Evolutionary conservation across 495 filamentous ascomycete genomes (phyloP).

Genomic region (Pseudevernia furfuracea): DNA sequence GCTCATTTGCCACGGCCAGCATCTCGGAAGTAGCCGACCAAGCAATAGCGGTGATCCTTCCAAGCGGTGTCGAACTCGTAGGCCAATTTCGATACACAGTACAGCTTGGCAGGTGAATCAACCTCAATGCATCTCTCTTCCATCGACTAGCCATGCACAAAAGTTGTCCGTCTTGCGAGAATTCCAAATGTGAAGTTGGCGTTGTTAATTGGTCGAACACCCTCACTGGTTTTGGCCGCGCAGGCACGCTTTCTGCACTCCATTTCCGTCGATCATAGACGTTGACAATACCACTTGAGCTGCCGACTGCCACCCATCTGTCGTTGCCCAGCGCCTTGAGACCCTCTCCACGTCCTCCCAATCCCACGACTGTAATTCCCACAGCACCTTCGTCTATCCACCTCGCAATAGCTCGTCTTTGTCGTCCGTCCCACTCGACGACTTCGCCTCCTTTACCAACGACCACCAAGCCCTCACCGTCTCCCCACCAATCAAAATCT

Average conservation of each 20-base stretch:
- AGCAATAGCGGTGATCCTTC: constrained; percentile 71
- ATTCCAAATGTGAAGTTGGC: constrained; percentile 63
- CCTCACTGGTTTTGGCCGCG: constrained; percentile 60
- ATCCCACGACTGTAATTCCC: constrained; percentile 69
- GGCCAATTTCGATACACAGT: constrained; percentile 97
- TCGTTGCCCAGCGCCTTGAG: constrained; percentile 61
- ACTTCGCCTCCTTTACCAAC: constrained; percentile 80
- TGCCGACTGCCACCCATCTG: constrained; percentile 81
- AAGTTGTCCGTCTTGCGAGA: constrained; percentile 83
- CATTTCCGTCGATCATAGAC: constrained; percentile 75
- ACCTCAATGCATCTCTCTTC: constrained; percentile 78
- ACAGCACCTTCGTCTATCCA: constrained; percentile 91
- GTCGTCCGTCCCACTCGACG: constrained; percentile 74
- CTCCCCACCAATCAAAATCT: constrained; percentile 85
- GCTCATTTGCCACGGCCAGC: constrained; percentile 78
- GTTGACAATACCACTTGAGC: constrained; percentile 78
- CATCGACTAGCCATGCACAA: constrained; percentile 73
- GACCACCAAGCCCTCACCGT: constrained; percentile 69
- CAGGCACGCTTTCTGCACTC: constrained; percentile 44
- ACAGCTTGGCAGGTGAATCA: constrained; percentile 86
- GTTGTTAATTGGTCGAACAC: constrained; percentile 81
- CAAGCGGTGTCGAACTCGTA: constrained; percentile 79
- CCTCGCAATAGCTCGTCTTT: constrained; percentile 58
- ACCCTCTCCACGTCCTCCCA: constrained; percentile 58
- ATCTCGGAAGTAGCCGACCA: constrained; percentile 64